These are phyloP conservation scores for Gnomoniopsis sp. DNA, from an alignment of 2,329 filamentous ascomycete genomes.

Conservation along the genomic window DNA sequence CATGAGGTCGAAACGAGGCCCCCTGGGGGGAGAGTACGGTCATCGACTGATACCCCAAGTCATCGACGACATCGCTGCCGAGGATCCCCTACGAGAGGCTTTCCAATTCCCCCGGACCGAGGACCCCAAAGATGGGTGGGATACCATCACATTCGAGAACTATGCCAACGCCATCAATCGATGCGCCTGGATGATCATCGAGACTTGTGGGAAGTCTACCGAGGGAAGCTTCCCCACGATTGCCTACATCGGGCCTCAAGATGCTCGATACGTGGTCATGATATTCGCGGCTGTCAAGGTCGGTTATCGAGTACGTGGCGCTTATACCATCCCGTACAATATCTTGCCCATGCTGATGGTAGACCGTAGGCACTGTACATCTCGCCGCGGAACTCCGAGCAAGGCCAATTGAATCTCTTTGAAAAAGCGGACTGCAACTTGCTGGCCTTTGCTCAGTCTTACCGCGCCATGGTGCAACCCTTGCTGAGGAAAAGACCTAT, in stretches of 20 bases:
- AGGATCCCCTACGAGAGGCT: neutral
- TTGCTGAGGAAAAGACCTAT: neutral
- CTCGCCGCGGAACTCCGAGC: neutral
- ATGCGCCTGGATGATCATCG: neutral
- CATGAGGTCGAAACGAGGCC: too few species aligned
- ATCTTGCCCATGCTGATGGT: neutral
- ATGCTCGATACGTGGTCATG: constrained; percentile 1
- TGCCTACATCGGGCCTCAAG: constrained; percentile 1
- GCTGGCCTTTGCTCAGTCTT: neutral
- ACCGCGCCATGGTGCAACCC: neutral
- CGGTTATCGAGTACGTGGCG: neutral
- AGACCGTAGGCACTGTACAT: neutral
- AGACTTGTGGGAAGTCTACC: neutral
- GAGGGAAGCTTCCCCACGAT: neutral
- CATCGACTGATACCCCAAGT: constrained; percentile 10
- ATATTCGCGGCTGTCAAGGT: constrained; percentile 6
- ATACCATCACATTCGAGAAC: neutral
- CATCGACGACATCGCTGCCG: constrained; percentile 11
- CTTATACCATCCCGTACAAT: neutral
- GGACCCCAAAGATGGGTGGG: constrained; percentile 11
- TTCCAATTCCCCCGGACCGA: constrained; percentile 7
- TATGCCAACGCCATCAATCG: constrained; percentile 20
- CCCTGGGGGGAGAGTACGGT: too few species aligned
- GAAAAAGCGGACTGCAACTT: constrained; percentile 21
- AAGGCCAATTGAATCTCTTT: constrained; percentile 23